Evolutionary conservation across 192 early-diverging fungal species (phyloP), one percentile per base, ranked within the genome.

Genomic region (Funneliformis geosporum): DNA sequence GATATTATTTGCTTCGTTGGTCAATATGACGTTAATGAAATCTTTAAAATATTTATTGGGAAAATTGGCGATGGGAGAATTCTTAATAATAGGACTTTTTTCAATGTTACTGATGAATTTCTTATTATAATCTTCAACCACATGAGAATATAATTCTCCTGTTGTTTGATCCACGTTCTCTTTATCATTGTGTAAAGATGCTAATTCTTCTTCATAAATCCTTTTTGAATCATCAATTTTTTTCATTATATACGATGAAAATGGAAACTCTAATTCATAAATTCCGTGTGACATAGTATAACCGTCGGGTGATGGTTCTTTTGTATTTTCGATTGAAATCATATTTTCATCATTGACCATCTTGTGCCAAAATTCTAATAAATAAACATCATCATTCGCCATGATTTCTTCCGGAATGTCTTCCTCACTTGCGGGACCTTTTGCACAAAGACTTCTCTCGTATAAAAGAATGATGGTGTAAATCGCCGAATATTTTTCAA

Each of bases 41-140:
- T 80, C 79, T 60, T 64, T 65, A 62, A 80, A 77, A 11, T 80
- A 80, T 38, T 66, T 65, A 16, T 77, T 33, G 16, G 70, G 25
- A 64, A 33, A 42, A 8, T 27, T 50, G 16, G 18, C 40, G 4
- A 80, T 28, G n/a, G 72, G 73, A 44, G 74, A 50, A 16, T 38
- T 39, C 23, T 59, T 44, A 67, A 77, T 39, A 23, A 42, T 44
- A 23, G 70, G 46, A n/a, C 62, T 25, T 25, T 23, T 47, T 16
- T 5, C n/a, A 47, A 75, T 43, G 1, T 59, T 73, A 14, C 64
- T 60, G 9, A 28, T 8, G 33, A 80, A 80, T 38, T 61, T 33
- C 21, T 74, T 42, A 50, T 64, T 39, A 38, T 44, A 40, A 47
- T 40, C 59, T 21, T 61, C 60, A 1, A 64, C 16, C 23, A 46